phyloP scores from a whole-genome alignment of 2,329 filamentous ascomycete genomes.

The Hypoxylon sp. region DNA sequence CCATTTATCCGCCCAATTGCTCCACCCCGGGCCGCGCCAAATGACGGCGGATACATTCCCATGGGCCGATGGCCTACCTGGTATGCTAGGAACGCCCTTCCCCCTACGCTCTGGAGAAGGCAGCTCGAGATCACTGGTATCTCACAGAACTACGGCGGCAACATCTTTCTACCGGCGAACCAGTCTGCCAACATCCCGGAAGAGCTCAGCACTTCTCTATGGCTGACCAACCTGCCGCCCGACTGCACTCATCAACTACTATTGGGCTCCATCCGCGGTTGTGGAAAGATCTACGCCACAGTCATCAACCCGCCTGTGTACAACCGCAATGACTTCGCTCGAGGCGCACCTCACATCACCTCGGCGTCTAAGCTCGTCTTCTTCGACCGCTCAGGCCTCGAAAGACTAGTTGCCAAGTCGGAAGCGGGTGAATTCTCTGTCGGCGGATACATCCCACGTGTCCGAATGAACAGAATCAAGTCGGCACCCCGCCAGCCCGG shows the following conservation, averaged over 20 bases:
- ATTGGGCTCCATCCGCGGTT: constrained; percentile 60
- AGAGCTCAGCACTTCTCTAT: constrained; percentile 65
- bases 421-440: constrained; percentile 62
- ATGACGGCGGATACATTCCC: constrained; percentile 15
- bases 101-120: background rate
- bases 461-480: constrained; percentile 66
- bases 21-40: background rate
- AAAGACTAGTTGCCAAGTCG: constrained; percentile 63
- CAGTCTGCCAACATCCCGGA: constrained; percentile 59
- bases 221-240: constrained; percentile 67
- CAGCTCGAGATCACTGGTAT: constrained; percentile 31
- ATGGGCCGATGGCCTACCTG: constrained; percentile 16
- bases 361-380: constrained; percentile 62
- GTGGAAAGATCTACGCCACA: constrained; percentile 67
- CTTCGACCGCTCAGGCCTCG: constrained; percentile 64
- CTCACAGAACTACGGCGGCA: constrained; percentile 57
- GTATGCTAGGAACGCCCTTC: background rate
- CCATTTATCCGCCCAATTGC: background rate
- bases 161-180: constrained; percentile 57
- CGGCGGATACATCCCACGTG: constrained; percentile 56
- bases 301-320: constrained; percentile 66
- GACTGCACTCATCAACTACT: constrained; percentile 61
- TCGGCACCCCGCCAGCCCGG: constrained; percentile 52
- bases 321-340: constrained; percentile 53
- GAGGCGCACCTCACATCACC: constrained; percentile 61